Evolutionary conservation across 2,329 filamentous ascomycete species (phyloP).

Genomic region (Cercospora sp.): DNA sequence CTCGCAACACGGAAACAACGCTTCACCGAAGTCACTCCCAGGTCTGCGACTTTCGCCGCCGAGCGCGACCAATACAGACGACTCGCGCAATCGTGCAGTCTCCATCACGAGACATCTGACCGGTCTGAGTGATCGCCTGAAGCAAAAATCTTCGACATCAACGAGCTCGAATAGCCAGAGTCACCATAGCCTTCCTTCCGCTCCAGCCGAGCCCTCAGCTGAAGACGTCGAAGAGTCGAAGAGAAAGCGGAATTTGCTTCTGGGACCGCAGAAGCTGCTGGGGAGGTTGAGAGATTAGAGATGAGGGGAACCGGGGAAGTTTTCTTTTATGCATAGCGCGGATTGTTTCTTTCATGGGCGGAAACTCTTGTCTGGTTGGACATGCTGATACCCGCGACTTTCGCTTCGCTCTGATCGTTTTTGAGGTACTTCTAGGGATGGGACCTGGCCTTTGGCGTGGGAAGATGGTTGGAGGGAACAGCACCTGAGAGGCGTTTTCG

Average conservation of each 20-base stretch:
- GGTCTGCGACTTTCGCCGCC: conserved; percentile 3
- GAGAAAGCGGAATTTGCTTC: conserved; percentile 44
- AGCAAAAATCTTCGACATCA: conserved; percentile 22
- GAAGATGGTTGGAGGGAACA: not conserved
- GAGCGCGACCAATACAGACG: conserved; percentile 5
- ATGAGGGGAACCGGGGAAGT: not conserved
- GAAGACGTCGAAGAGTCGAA: conserved; percentile 40
- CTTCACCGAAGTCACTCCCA: conserved; percentile 10
- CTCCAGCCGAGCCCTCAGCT: conserved; percentile 13
- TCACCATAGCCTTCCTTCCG: not conserved
- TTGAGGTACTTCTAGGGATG: not conserved
- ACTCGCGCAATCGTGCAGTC: conserved; percentile 28
- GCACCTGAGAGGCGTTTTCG: conserved; percentile 1
- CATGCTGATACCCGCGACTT: conserved; percentile 10
- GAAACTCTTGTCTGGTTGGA: not conserved
- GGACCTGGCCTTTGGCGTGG: not conserved
- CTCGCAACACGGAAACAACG: conserved; percentile 1
- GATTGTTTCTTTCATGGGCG: not conserved
- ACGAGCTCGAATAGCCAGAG: conserved; percentile 2
- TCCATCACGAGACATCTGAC: conserved; percentile 36
- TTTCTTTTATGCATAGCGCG: conserved; percentile 11
- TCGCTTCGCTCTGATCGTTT: not conserved
- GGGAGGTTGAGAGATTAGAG: conserved; percentile 39
- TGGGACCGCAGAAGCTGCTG: conserved; percentile 48
- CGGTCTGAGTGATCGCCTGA: conserved; percentile 36